phyloP scores from a whole-genome alignment of 2,329 filamentous ascomycete genomes.

The Aspergillus uvarum region DNA sequence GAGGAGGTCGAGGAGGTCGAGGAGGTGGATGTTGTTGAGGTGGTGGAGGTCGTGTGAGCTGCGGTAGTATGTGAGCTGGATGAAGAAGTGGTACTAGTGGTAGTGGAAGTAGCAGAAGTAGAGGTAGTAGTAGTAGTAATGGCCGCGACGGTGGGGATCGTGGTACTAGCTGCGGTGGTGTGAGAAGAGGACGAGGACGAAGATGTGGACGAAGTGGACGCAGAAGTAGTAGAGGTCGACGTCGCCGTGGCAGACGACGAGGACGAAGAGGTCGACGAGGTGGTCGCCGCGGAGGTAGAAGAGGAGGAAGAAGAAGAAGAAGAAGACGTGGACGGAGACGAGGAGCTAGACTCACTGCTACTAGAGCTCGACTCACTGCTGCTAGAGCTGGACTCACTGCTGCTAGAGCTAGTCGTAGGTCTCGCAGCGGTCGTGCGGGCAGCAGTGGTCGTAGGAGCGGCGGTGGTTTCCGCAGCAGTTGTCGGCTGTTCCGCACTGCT shows the following conservation, averaged over 20 bases:
- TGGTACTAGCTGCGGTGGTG: background rate
- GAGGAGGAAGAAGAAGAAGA: background rate
- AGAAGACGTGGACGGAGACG: conserved; percentile 3
- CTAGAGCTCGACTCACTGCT: conserved; percentile 10
- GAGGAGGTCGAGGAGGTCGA: conserved; percentile 15
- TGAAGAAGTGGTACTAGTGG: conserved; percentile 11
- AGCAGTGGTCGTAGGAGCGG: conserved; percentile 18
- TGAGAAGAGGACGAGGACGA: background rate
- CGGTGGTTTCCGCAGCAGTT: conserved; percentile 10
- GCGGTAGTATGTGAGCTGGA: conserved; percentile 8
- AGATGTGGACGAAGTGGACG: conserved; percentile 5
- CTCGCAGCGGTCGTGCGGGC: conserved; percentile 6
- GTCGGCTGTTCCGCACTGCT: conserved; percentile 1
- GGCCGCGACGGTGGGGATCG: background rate
- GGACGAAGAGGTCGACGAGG: background rate
- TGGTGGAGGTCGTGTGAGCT: conserved; percentile 4
- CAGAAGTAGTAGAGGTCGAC: background rate
- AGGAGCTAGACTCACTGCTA: conserved; percentile 10
- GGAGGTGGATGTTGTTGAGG: conserved; percentile 9
- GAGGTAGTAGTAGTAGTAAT: conserved; percentile 5
- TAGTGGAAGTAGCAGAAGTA: conserved; percentile 7
- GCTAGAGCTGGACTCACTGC: conserved; percentile 8
- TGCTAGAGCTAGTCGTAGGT: conserved; percentile 9
- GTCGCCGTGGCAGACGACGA: background rate
- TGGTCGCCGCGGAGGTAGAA: background rate